Conservation (phyloP, 495 filamentous ascomycete genomes). For the Penicillium herquei region DNA sequence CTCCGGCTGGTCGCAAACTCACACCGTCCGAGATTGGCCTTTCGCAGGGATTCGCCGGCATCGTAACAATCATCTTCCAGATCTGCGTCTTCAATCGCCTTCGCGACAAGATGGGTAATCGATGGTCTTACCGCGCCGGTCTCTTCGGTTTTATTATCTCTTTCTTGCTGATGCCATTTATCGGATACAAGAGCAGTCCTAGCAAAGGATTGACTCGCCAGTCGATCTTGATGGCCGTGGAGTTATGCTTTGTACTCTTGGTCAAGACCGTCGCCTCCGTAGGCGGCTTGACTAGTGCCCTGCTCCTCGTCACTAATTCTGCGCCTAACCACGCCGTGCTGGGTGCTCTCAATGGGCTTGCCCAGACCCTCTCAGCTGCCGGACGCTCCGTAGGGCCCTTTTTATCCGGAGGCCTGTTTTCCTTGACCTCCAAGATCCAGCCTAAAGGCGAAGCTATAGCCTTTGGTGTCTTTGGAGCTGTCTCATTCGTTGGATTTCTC, state of each 20-base stretch:
- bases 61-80: slow-evolving; percentile 86
- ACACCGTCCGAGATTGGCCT: slow-evolving; percentile 80
- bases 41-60: slow-evolving; percentile 78
- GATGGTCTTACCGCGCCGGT: slow-evolving; percentile 73
- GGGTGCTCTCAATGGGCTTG: slow-evolving; percentile 88
- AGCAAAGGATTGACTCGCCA: slow-evolving; percentile 50
- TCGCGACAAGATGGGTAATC: slow-evolving; percentile 80
- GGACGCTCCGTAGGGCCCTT: slow-evolving; percentile 89
- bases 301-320: slow-evolving; percentile 91
- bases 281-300: slow-evolving; percentile 81
- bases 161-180: slow-evolving; percentile 85
- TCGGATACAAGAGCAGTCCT: slow-evolving; percentile 68
- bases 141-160: slow-evolving; percentile 80
- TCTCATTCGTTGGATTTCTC: slow-evolving; percentile 73
- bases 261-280: slow-evolving; percentile 88
- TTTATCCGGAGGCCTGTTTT: slow-evolving; percentile 80
- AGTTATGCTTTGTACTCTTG: slow-evolving; percentile 75
- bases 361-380: slow-evolving; percentile 89
- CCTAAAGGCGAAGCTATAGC: slow-evolving; percentile 82
- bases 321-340: slow-evolving; percentile 82
- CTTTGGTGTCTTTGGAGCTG: slow-evolving; percentile 78
- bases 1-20: slow-evolving; percentile 73
- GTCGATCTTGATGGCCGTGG: slow-evolving; percentile 60
- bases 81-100: slow-evolving; percentile 76
- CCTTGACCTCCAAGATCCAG: slow-evolving; percentile 61